Evolutionary conservation across 371 early-diverging fungal species (phyloP).

Genomic region (Apophysomyces variabilis): DNA sequence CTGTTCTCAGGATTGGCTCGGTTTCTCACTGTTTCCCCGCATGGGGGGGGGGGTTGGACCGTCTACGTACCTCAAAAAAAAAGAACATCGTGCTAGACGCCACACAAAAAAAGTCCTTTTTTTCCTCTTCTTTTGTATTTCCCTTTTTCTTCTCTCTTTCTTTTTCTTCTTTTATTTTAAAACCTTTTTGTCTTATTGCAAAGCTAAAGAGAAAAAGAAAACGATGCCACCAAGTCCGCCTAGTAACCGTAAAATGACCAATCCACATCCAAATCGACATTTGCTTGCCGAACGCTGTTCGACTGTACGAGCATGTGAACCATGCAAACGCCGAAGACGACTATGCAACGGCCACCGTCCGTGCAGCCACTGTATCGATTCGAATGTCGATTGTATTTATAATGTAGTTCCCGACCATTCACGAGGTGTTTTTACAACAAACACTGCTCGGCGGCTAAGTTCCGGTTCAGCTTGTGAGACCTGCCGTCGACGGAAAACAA

Average conservation of each 20-base stretch:
- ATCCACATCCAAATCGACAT: slow-evolving; percentile 12
- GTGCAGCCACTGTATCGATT: slow-evolving; percentile 17
- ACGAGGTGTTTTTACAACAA: slow-evolving; percentile 21
- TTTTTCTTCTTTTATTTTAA: slow-evolving; percentile 5
- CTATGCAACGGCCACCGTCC: slow-evolving; percentile 18
- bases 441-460: slow-evolving; percentile 35
- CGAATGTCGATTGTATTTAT: slow-evolving; percentile 35
- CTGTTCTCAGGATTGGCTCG: slow-evolving; percentile 4
- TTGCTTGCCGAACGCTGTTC: slow-evolving; percentile 20
- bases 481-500: slow-evolving; percentile 45
- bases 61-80: slow-evolving; percentile 1
- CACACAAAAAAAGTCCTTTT: not conserved
- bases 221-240: slow-evolving; percentile 12
- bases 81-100: not conserved
- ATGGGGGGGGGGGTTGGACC: not conserved
- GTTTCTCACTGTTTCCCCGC: slow-evolving; percentile 11
- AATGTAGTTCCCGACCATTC: slow-evolving; percentile 22
- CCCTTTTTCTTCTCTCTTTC: slow-evolving; percentile 6
- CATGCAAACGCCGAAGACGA: slow-evolving; percentile 18
- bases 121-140: slow-evolving; percentile 10
- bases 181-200: no score
- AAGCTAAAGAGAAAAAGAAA: not conserved
- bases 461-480: slow-evolving; percentile 49
- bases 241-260: slow-evolving; percentile 17
- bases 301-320: slow-evolving; percentile 14